Evolutionary conservation across 2,329 filamentous ascomycete genomes (phyloP).

Genomic region (Paecilomyces formosus): DNA sequence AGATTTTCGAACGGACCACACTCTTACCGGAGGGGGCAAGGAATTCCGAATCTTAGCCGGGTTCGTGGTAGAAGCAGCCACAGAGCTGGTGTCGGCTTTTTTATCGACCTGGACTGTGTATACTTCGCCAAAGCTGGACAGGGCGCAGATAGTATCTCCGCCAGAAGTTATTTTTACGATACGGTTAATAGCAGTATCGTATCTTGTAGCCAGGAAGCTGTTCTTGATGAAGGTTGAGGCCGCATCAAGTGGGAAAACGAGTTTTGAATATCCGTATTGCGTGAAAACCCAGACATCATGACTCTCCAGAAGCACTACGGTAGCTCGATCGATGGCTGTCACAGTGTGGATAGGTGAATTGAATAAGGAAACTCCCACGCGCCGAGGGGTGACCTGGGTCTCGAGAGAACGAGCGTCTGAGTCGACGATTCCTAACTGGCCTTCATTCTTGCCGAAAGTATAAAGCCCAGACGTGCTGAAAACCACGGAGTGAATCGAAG

Average conservation of each 20-base stretch:
- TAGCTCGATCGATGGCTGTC: constrained; percentile 84
- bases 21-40: constrained; percentile 66
- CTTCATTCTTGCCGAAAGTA: constrained; percentile 92
- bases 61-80: constrained; percentile 75
- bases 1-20: constrained; percentile 85
- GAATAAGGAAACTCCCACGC: constrained; percentile 80
- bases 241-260: constrained; percentile 72
- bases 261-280: constrained; percentile 89
- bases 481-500: constrained; percentile 82
- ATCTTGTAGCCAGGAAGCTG: constrained; percentile 57
- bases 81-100: constrained; percentile 54
- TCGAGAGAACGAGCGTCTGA: constrained; percentile 88
- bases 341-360: constrained; percentile 66
- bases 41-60: constrained; percentile 82
- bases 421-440: constrained; percentile 88
- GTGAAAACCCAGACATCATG: constrained; percentile 90
- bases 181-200: constrained; percentile 57
- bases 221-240: constrained; percentile 61
- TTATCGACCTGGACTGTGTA: constrained; percentile 75
- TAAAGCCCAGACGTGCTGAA: constrained; percentile 76
- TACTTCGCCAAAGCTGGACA: constrained; percentile 77
- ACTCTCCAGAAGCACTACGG: constrained; percentile 75
- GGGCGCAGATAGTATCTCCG: constrained; percentile 83
- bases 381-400: constrained; percentile 72
- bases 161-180: constrained; percentile 74